Percentiles rank a stretch among this genome's conserved stretches.
Conservation (phyloP, 306 rosid genomes). For the Quercus wislizeni region DNA sequence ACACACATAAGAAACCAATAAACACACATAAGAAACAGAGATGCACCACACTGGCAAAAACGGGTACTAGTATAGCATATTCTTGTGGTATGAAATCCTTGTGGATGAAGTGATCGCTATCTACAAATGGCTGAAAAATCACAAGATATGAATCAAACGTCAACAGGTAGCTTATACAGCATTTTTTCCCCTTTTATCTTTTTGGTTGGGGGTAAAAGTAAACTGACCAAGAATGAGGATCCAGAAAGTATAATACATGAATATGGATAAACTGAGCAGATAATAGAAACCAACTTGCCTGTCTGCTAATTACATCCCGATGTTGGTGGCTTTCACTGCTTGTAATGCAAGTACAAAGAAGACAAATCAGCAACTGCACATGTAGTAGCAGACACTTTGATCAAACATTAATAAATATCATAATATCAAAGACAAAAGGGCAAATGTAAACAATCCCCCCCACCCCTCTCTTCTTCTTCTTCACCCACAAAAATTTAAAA, state of each 20-base stretch:
- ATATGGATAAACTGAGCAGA: conserved; percentile 68
- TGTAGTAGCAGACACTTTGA: conserved; percentile 3
- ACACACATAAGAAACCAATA: conserved; percentile 70
- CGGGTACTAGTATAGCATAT: conserved; percentile 76
- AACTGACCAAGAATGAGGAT: conserved; percentile 79
- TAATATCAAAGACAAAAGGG: not conserved
- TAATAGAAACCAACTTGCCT: conserved; percentile 72
- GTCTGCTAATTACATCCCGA: conserved; percentile 74
- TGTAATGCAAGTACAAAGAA: conserved; percentile 22
- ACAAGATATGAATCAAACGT: conserved; percentile 5
- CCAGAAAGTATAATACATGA: conserved; percentile 92
- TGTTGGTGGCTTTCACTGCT: conserved; percentile 31
- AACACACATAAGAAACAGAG: conserved; percentile 73
- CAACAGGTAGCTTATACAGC: conserved; percentile 10
- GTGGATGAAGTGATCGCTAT: conserved; percentile 80
- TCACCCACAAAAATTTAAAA: conserved; percentile 4
- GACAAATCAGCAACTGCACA: conserved; percentile 10
- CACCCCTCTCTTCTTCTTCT: too few relatives aligned
- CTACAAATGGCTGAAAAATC: conserved; percentile 90
- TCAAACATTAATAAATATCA: not conserved
- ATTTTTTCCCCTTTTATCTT: not conserved
- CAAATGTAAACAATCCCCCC: too few relatives aligned
- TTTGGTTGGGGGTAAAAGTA: not conserved
- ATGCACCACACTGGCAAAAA: conserved; percentile 65
- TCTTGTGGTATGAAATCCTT: conserved; percentile 83